Base-by-base conservation (phyloP, 2,329 filamentous ascomycete genomes). In the Fusarium tricinctum region DNA sequence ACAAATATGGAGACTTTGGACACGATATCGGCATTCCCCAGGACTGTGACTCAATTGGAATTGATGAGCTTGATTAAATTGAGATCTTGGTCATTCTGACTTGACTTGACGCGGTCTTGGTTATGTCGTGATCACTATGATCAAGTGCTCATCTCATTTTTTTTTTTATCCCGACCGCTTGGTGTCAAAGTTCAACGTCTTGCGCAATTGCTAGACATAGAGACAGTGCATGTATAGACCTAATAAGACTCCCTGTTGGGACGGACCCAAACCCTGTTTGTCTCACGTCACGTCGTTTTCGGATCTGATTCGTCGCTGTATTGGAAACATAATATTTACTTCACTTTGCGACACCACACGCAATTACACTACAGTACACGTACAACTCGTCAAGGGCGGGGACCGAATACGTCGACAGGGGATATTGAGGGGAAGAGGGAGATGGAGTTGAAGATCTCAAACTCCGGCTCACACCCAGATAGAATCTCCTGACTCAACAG, bases 281-380 rank as follows among this genome's bases (percentile, higher is more conserved):
- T 69, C 61, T 69, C 66, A 58, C 33, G 22, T 58, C 43, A 52
- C 45, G 61, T 58, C 48, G 44, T 45, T 54, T 38, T 44, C 42
- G 42, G 32, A 15, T 43, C 33, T 56, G 51, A 62, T 52, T 66
- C 46, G 60, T 53, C 45, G 28, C 44, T 20, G 20, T 39, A 66
- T 58, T 20, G 23, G 58, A 68, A 63, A 49, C 49, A 62, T 46
- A 59, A 62, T 69, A 60, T 61, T 68, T 68, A 68, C 46, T 53
- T 61, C 55, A 40, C 38, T 42, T 50, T 42, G 43, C 47, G 47
- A 53, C 48, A 56, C 28, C 43, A 40, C 57, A 66, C 40, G n/a
- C 28, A 58, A 49, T 35, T 43, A 38, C 23, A 23, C 23, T 23
- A 8, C 7, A 23, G 7, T 23, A 23, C 20, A 39, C 44, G 66